Percentiles rank a stretch among this genome's conserved stretches.
Evolutionary conservation across 176 grass and related monocot genomes (phyloP).

Genomic region (Poa annua): DNA sequence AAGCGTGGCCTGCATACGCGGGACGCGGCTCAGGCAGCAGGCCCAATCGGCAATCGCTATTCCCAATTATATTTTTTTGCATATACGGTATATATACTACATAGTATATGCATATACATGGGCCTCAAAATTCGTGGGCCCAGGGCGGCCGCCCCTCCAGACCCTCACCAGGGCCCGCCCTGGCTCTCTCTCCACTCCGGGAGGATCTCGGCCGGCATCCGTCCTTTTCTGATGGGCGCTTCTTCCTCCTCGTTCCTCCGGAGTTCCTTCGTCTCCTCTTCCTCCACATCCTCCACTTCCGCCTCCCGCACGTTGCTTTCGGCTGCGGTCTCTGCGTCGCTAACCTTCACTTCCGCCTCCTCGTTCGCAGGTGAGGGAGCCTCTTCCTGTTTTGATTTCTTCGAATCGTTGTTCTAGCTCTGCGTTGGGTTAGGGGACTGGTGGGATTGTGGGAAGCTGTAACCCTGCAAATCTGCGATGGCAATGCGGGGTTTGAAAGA

Average conservation of each 20-base stretch:
- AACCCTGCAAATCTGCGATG: not conserved
- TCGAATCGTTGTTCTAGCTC: not conserved
- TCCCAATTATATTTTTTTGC: no score
- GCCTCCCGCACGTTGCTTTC: slow-evolving; percentile 49
- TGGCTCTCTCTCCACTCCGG: slow-evolving; percentile 50
- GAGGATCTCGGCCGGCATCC: slow-evolving; percentile 48
- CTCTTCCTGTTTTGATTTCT: not conserved
- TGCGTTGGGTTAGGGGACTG: not conserved
- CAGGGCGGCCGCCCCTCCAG: no score
- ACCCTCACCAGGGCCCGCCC: no score
- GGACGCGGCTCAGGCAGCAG: no score
- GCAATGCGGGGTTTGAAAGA: not conserved
- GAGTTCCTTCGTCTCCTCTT: slow-evolving; percentile 63
- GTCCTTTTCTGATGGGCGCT: not conserved
- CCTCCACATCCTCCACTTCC: slow-evolving; percentile 51
- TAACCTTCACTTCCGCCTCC: slow-evolving; percentile 57
- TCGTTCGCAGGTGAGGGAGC: slow-evolving; percentile 59
- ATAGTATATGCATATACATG: no score
- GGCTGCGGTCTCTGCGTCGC: slow-evolving; percentile 54
- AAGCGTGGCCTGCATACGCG: no score
- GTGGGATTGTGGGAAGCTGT: not conserved
- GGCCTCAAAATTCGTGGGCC: no score
- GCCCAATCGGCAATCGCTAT: no score
- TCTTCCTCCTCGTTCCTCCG: slow-evolving; percentile 28
- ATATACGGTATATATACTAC: no score